These are phyloP conservation scores for Penicillium sp. DNA, from an alignment of 2,329 filamentous ascomycete genomes.

Conservation along the genomic window DNA sequence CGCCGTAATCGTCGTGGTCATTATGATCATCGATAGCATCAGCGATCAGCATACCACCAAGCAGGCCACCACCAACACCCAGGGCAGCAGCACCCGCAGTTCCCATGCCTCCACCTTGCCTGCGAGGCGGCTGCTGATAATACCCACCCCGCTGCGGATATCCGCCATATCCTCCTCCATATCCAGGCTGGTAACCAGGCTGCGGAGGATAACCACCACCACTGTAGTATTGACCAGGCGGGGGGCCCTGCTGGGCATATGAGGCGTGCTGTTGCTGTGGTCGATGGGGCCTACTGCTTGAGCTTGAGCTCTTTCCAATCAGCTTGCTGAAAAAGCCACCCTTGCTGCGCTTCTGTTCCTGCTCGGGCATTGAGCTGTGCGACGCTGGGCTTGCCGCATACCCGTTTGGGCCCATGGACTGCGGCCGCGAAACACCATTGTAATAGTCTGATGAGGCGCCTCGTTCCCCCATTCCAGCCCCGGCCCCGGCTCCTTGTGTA, in stretches of 20 bases:
- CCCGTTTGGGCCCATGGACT: conserved; percentile 11
- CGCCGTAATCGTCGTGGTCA: conserved; percentile 27
- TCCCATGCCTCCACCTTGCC: conserved; percentile 57
- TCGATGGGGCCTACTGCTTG: conserved; percentile 22
- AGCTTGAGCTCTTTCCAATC: conserved; percentile 45
- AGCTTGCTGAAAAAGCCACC: conserved; percentile 55
- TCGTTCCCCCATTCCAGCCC: conserved; percentile 5
- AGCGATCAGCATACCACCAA: conserved; percentile 73
- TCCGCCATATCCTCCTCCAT: conserved; percentile 44
- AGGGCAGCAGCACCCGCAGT: conserved; percentile 70
- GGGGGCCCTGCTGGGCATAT: conserved; percentile 28
- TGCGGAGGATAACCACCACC: conserved; percentile 37
- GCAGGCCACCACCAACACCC: conserved; percentile 75
- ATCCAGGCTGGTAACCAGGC: conserved; percentile 23
- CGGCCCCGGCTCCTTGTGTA: conserved; percentile 12
- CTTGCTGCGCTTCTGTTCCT: conserved; percentile 42
- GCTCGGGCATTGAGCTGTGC: conserved; percentile 32
- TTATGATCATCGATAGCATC: conserved; percentile 53
- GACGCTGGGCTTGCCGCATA: conserved; percentile 9
- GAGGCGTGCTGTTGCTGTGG: conserved; percentile 28
- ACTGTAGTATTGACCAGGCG: conserved; percentile 30
- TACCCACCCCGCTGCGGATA: conserved; percentile 39
- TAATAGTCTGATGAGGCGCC: conserved; percentile 54
- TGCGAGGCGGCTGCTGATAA: conserved; percentile 46
- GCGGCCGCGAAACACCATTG: conserved; percentile 22